Conservation (phyloP, 257 asterid species). For the Datura wrightii region DNA sequence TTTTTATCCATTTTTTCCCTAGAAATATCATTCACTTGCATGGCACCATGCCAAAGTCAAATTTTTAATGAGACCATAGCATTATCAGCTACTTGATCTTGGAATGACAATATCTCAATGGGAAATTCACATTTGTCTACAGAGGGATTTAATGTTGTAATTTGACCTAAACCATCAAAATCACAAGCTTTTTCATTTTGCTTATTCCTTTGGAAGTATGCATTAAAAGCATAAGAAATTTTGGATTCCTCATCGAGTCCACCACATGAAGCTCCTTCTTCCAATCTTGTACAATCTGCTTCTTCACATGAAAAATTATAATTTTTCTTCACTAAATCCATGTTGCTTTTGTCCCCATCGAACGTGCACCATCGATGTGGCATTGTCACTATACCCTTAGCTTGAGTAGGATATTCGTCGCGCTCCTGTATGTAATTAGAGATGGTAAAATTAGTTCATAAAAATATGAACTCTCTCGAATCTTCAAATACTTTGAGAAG, state of each 20-base stretch:
- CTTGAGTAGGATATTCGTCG: constrained; percentile 45
- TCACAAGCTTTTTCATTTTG: constrained; percentile 44
- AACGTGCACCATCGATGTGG: constrained; percentile 49
- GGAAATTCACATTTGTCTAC: constrained; percentile 36
- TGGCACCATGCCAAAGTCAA: background rate
- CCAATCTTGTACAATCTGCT: constrained; percentile 52
- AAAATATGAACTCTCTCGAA: background rate
- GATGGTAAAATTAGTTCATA: background rate
- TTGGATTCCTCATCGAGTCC: constrained; percentile 30
- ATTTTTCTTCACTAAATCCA: background rate
- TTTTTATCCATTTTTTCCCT: background rate
- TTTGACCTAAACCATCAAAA: constrained; percentile 43
- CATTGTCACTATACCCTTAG: constrained; percentile 44
- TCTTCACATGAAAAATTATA: constrained; percentile 31
- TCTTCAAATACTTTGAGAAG: background rate
- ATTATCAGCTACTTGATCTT: background rate
- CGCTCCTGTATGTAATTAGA: constrained; percentile 33
- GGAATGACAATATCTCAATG: constrained; percentile 26
- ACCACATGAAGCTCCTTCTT: constrained; percentile 51
- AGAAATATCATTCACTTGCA: background rate
- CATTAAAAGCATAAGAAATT: constrained; percentile 61
- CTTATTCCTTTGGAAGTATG: constrained; percentile 44
- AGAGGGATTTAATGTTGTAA: constrained; percentile 47
- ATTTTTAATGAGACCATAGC: background rate
- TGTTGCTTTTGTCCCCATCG: background rate